These are phyloP conservation scores for Chenopodium formosanum DNA, from an alignment of 148 eudicot species.

Conservation along the genomic window DNA sequence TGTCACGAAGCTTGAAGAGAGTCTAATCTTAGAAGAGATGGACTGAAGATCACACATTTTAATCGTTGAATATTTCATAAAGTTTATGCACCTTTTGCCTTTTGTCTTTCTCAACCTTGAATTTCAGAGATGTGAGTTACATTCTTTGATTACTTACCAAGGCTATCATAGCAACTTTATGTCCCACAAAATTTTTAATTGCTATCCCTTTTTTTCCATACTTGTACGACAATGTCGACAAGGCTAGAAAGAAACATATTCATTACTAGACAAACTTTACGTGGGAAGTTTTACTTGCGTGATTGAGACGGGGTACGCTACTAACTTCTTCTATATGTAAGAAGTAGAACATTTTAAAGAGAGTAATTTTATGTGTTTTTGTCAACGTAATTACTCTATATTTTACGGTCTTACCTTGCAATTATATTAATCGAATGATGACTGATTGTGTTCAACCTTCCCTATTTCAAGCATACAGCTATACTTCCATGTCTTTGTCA, in stretches of 20 bases:
- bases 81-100: not conserved
- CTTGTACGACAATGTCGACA: too few species aligned
- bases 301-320: too few species aligned
- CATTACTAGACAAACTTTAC: too few species aligned
- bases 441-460: too few species aligned
- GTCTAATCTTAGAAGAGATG: not conserved
- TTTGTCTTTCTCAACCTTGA: not conserved
- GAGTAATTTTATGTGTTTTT: too few species aligned
- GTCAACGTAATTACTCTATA: too few species aligned
- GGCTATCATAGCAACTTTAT: conserved; percentile 3
- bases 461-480: not conserved
- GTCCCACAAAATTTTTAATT: not conserved
- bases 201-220: not conserved
- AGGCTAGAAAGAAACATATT: too few species aligned
- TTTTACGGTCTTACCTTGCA: too few species aligned
- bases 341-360: too few species aligned
- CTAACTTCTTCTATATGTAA: too few species aligned
- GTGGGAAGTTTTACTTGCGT: too few species aligned
- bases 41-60: not conserved
- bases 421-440: too few species aligned
- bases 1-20: not conserved
- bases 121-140: not conserved
- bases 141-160: conserved; percentile 11
- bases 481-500: conserved; percentile 11
- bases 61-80: not conserved